These are phyloP conservation scores for Monilinia fructigena DNA, from an alignment of 2,329 filamentous ascomycete genomes.

Conservation along the genomic window DNA sequence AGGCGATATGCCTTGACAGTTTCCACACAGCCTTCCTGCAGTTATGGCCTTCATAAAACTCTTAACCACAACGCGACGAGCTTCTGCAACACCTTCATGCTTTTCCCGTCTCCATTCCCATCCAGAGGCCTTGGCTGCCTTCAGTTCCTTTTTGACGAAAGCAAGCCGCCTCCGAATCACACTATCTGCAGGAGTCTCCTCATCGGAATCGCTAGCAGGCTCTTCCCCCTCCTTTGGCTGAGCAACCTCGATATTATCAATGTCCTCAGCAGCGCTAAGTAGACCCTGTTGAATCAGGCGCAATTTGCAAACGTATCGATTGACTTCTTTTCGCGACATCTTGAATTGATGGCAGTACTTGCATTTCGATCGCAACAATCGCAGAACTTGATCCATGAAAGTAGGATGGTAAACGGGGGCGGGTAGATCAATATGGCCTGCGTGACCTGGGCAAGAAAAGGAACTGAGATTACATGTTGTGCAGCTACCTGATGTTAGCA, in stretches of 20 bases:
- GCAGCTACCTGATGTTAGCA: slow-evolving; percentile 57
- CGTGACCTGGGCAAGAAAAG: slow-evolving; percentile 83
- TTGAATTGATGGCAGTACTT: slow-evolving; percentile 87
- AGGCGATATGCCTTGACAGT: slow-evolving; percentile 70
- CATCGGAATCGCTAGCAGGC: slow-evolving; percentile 35
- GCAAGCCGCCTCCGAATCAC: slow-evolving; percentile 57
- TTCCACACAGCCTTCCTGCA: slow-evolving; percentile 66
- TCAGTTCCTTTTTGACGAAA: slow-evolving; percentile 74
- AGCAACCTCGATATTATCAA: slow-evolving; percentile 43
- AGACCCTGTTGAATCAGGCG: slow-evolving; percentile 83
- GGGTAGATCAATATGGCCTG: slow-evolving; percentile 92
- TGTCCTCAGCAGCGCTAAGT: slow-evolving; percentile 61
- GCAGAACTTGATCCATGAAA: slow-evolving; percentile 88
- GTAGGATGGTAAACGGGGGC: slow-evolving; percentile 94
- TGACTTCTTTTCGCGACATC: slow-evolving; percentile 71
- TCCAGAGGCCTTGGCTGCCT: slow-evolving; percentile 49
- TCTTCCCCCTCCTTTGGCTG: slow-evolving; percentile 30
- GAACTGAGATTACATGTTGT: slow-evolving; percentile 86
- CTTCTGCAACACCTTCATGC: slow-evolving; percentile 78
- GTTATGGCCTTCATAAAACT: slow-evolving; percentile 76
- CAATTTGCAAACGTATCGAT: slow-evolving; percentile 79
- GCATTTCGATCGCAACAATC: slow-evolving; percentile 82
- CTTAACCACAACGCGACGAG: slow-evolving; percentile 73
- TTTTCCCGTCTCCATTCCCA: slow-evolving; percentile 55
- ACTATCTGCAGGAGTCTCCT: slow-evolving; percentile 44